phyloP scores from a whole-genome alignment of 257 asterid genomes.

The Verbena officinalis region DNA sequence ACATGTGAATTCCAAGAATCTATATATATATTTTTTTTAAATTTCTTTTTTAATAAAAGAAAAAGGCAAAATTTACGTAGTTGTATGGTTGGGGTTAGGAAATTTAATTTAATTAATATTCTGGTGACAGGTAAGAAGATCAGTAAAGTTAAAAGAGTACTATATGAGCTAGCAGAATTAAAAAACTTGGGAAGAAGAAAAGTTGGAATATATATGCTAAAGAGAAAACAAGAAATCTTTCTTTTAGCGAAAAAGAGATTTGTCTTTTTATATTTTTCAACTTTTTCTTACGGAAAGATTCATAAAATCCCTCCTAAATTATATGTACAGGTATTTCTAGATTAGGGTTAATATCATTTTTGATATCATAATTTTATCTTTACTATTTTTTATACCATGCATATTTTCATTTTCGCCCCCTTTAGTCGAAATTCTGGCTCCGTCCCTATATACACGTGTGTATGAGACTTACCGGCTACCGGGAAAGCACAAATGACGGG shows the following conservation, averaged over 20 bases:
- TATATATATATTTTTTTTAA: not conserved
- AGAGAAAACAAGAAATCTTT: not conserved
- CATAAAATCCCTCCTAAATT: slow-evolving; percentile 1
- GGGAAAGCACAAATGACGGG: slow-evolving; percentile 76
- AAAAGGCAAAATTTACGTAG: not conserved
- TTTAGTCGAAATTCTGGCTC: too few species aligned
- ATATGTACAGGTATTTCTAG: too few species aligned
- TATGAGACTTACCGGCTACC: slow-evolving; percentile 69
- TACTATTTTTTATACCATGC: too few species aligned
- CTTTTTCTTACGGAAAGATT: not conserved
- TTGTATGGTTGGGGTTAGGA: not conserved
- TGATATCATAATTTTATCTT: too few species aligned
- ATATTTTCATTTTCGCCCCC: too few species aligned
- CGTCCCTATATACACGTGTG: too few species aligned
- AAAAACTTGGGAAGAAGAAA: not conserved
- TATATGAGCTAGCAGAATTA: too few species aligned
- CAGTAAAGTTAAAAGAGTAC: too few species aligned
- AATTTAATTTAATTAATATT: not conserved
- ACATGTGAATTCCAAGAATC: slow-evolving; percentile 29
- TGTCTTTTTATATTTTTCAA: not conserved
- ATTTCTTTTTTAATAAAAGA: not conserved
- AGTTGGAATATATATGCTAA: not conserved
- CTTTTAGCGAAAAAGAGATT: not conserved
- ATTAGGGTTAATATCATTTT: too few species aligned
- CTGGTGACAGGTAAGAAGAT: not conserved